A percentile compares a stretch with the other conserved stretches of the same genome.
These are phyloP conservation scores for Spizellomyces sp. DNA, from an alignment of 192 early-diverging fungal species.

Conservation along the genomic window DNA sequence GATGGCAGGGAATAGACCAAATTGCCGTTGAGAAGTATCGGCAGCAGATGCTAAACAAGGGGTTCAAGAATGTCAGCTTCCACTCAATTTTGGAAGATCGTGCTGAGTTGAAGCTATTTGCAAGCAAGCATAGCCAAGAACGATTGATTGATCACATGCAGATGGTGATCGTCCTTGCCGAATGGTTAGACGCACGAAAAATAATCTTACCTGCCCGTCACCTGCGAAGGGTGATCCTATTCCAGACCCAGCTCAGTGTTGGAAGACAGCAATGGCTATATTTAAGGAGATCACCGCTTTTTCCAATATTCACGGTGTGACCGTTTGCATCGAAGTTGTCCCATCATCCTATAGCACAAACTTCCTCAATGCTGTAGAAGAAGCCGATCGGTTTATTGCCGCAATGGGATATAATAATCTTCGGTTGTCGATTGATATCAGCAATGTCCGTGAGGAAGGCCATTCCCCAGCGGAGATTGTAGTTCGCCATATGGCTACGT, in stretches of 20 bases:
- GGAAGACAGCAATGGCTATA: background rate
- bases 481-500: no score
- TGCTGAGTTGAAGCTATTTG: background rate
- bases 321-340: background rate
- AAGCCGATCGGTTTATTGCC: background rate
- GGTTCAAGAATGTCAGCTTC: background rate
- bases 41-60: background rate
- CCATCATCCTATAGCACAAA: no score
- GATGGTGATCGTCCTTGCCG: no score
- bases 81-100: background rate
- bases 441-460: no score
- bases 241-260: background rate
- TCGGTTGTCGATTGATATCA: background rate
- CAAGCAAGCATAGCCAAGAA: background rate
- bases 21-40: background rate
- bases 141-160: background rate
- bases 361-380: background rate
- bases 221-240: no score
- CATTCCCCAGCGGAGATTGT: no score
- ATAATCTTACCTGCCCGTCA: no score
- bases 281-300: background rate
- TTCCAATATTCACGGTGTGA: background rate
- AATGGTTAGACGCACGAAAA: no score
- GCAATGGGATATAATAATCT: background rate
- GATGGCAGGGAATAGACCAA: constrained; percentile 2